These are phyloP conservation scores for Dactylellina drechsleri DNA, from an alignment of 2,329 filamentous ascomycete genomes.

Conservation along the genomic window DNA sequence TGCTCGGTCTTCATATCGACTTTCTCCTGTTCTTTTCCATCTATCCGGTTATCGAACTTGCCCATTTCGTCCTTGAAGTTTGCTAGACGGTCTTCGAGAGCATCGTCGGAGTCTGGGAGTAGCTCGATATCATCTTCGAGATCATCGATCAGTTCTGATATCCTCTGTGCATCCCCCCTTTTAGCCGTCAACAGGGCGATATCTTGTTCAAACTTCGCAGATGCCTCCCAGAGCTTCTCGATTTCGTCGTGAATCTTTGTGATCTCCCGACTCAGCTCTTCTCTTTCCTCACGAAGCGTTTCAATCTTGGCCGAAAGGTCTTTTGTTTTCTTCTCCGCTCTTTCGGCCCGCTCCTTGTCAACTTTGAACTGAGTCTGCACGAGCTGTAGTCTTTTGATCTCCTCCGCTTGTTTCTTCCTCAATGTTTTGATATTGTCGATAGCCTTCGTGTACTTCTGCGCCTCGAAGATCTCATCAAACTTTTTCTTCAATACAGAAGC, in stretches of 20 bases:
- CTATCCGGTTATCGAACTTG: constrained; percentile 33
- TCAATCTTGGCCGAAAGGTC: constrained; percentile 42
- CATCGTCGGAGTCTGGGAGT: constrained; percentile 41
- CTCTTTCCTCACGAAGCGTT: constrained; percentile 37
- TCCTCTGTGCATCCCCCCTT: constrained; percentile 13
- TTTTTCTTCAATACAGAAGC: constrained; percentile 86
- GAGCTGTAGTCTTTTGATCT: constrained; percentile 77
- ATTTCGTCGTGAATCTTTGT: constrained; percentile 38
- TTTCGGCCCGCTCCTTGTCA: constrained; percentile 85
- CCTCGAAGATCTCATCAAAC: constrained; percentile 98
- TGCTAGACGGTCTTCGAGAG: constrained; percentile 32
- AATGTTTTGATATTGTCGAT: constrained; percentile 93
- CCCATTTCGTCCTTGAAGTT: constrained; percentile 53
- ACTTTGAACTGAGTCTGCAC: constrained; percentile 80
- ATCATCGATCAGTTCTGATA: constrained; percentile 34
- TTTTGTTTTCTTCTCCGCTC: constrained; percentile 60
- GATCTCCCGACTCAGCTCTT: constrained; percentile 47
- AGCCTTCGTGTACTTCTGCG: constrained; percentile 94
- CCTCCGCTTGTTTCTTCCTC: constrained; percentile 81
- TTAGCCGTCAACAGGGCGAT: constrained; percentile 26
- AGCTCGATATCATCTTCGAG: constrained; percentile 41
- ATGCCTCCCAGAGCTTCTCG: constrained; percentile 21
- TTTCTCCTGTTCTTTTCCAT: constrained; percentile 36
- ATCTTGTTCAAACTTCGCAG: constrained; percentile 38
- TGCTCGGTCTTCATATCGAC: constrained; percentile 33